Conservation (phyloP, 1,284 basidiomycete species). For the Clitocybe nebularis region DNA sequence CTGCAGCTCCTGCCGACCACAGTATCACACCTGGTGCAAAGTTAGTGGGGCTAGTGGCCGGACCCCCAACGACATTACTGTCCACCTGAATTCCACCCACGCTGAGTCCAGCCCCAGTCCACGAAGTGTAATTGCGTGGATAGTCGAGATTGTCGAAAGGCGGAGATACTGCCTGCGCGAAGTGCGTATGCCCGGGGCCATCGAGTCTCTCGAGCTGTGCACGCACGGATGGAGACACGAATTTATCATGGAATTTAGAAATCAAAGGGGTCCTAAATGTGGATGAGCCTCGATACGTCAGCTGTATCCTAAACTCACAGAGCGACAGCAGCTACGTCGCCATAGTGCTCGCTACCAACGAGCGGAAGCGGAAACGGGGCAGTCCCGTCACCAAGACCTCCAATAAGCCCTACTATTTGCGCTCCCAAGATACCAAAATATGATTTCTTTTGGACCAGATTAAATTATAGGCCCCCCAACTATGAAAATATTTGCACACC, state of each 20-base stretch:
- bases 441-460: slow-evolving; percentile 13
- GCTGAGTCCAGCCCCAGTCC: slow-evolving; percentile 24
- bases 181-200: slow-evolving; percentile 15
- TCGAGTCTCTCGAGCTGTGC: slow-evolving; percentile 12
- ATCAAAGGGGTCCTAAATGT: slow-evolving; percentile 19
- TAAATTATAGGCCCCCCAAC: not conserved
- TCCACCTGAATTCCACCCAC: slow-evolving; percentile 26
- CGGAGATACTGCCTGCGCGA: slow-evolving; percentile 24
- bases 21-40: slow-evolving; percentile 23
- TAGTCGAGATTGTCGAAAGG: slow-evolving; percentile 22
- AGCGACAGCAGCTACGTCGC: slow-evolving; percentile 22
- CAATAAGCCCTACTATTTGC: slow-evolving; percentile 24
- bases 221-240: slow-evolving; percentile 17
- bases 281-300: not conserved
- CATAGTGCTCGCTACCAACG: slow-evolving; percentile 23
- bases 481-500: slow-evolving; percentile 13
- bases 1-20: slow-evolving; percentile 18
- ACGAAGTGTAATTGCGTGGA: slow-evolving; percentile 27
- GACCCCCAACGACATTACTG: slow-evolving; percentile 22
- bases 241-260: slow-evolving; percentile 25
- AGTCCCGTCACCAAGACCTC: slow-evolving; percentile 21
- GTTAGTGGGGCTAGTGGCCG: slow-evolving; percentile 21
- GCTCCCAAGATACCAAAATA: slow-evolving; percentile 27
- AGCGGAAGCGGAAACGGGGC: slow-evolving; percentile 25
- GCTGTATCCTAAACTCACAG: slow-evolving; percentile 15